A percentile compares a stretch with the other conserved stretches of the same genome.
phyloP scores from a whole-genome alignment of 148 eudicot species.

The Selenicereus undatus region DNA sequence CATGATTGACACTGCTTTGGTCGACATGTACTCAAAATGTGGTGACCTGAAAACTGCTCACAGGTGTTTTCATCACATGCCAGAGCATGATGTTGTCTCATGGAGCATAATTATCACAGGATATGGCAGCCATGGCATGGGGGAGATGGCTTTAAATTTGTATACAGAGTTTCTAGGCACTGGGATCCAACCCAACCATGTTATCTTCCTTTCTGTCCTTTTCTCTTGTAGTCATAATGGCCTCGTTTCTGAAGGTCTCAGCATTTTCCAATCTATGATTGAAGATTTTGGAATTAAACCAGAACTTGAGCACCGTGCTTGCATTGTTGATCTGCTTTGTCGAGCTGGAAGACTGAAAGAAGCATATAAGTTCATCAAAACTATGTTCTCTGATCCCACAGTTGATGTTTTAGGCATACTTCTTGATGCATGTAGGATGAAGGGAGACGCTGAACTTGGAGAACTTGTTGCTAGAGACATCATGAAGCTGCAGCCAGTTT shows the following conservation, averaged over 20 bases:
- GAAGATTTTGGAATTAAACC: constrained; percentile 51
- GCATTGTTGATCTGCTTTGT: constrained; percentile 83
- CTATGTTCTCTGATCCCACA: constrained; percentile 46
- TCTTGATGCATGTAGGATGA: constrained; percentile 73
- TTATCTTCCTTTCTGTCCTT: constrained; percentile 59
- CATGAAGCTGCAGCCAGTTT: constrained; percentile 36
- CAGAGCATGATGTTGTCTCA: constrained; percentile 60
- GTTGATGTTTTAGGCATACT: constrained; percentile 73
- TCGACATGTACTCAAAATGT: constrained; percentile 94
- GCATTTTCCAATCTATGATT: constrained; percentile 58
- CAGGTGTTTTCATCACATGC: constrained; percentile 58
- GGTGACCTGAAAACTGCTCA: constrained; percentile 63
- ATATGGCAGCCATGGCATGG: constrained; percentile 87
- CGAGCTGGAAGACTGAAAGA: constrained; percentile 75
- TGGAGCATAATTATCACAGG: constrained; percentile 81
- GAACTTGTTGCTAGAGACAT: constrained; percentile 54
- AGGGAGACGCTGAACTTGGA: constrained; percentile 50
- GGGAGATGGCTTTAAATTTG: constrained; percentile 59
- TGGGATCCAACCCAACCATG: constrained; percentile 58
- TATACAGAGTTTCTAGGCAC: constrained; percentile 40
- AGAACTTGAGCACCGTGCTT: constrained; percentile 66
- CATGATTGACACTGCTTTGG: constrained; percentile 60
- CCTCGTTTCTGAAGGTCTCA: constrained; percentile 62
- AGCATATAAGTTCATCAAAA: constrained; percentile 60
- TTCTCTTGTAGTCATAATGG: constrained; percentile 81